Conservation (phyloP, 2,329 filamentous ascomycete species). For the Phialemonium atrogriseum region DNA sequence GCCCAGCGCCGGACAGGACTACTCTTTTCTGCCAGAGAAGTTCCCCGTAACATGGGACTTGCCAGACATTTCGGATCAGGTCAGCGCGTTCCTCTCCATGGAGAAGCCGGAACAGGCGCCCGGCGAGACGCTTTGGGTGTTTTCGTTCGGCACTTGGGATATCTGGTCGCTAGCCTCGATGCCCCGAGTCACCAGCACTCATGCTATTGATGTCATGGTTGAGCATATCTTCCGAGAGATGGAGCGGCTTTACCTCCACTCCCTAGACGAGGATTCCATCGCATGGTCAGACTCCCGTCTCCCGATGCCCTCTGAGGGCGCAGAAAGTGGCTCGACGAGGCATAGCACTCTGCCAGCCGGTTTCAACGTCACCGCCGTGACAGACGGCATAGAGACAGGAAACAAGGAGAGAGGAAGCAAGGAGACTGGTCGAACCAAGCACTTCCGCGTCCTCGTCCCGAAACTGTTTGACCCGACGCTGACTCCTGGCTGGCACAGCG, state of each 20-base stretch:
- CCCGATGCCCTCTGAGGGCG: not conserved
- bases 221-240: constrained; percentile 34
- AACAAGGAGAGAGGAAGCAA: constrained; percentile 2
- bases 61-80: constrained; percentile 35
- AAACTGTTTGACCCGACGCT: constrained; percentile 45
- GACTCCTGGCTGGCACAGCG: constrained; percentile 41
- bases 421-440: constrained; percentile 5
- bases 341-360: too few relatives aligned
- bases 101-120: constrained; percentile 23
- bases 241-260: constrained; percentile 36
- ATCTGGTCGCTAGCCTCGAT: constrained; percentile 42
- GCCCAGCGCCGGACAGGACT: constrained; percentile 26
- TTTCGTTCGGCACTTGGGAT: constrained; percentile 47
- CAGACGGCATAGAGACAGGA: too few relatives aligned
- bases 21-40: constrained; percentile 30
- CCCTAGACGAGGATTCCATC: constrained; percentile 30
- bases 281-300: constrained; percentile 36
- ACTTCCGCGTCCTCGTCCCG: constrained; percentile 44
- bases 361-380: too few relatives aligned
- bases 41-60: constrained; percentile 31
- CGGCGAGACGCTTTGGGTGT: constrained; percentile 43
- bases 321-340: too few relatives aligned
- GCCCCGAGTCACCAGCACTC: constrained; percentile 28
- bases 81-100: constrained; percentile 35
- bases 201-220: constrained; percentile 26